These are phyloP conservation scores for Arachnomyces sp. DNA, from an alignment of 2,329 filamentous ascomycete species.

Conservation along the genomic window DNA sequence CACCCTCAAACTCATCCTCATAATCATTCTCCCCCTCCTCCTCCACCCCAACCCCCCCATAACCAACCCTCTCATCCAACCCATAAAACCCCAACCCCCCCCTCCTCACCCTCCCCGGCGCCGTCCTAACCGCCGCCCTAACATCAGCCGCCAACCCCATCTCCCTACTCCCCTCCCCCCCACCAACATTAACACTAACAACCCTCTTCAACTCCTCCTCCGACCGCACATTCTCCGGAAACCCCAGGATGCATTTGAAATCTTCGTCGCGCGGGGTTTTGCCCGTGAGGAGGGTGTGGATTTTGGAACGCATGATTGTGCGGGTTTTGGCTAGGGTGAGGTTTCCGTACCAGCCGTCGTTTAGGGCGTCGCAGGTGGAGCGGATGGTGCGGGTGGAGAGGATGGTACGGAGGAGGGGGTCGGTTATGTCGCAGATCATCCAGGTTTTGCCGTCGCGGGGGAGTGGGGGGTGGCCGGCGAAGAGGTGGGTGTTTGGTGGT, in stretches of 20 bases:
- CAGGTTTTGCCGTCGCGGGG: conserved; percentile 80
- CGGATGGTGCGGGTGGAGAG: conserved; percentile 51
- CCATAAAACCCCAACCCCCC: conserved; percentile 1
- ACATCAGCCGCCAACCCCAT: conserved; percentile 29
- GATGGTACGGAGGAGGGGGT: conserved; percentile 62
- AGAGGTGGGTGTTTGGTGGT: conserved; percentile 53
- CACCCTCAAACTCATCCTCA: conserved; percentile 9
- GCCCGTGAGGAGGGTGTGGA: conserved; percentile 54
- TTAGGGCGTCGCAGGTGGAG: conserved; percentile 49
- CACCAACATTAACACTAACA: conserved; percentile 20
- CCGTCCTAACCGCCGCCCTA: conserved; percentile 25
- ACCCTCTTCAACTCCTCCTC: conserved; percentile 11
- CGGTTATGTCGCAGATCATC: conserved; percentile 88
- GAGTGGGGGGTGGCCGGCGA: conserved; percentile 65
- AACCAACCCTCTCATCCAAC: conserved; percentile 5
- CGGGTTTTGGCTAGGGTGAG: conserved; percentile 78
- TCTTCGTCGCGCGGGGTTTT: conserved; percentile 25
- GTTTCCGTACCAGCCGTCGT: conserved; percentile 77
- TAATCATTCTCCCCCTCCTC: conserved; percentile 11
- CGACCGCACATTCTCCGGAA: conserved; percentile 29
- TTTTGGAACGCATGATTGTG: conserved; percentile 80
- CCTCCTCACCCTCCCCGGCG: conserved; percentile 22
- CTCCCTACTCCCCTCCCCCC: conserved; percentile 16
- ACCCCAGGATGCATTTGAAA: conserved; percentile 27
- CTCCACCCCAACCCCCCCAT: conserved; percentile 2